phyloP scores from a whole-genome alignment of 208 protist genomes.

The Acanthamoeba royreba region DNA sequence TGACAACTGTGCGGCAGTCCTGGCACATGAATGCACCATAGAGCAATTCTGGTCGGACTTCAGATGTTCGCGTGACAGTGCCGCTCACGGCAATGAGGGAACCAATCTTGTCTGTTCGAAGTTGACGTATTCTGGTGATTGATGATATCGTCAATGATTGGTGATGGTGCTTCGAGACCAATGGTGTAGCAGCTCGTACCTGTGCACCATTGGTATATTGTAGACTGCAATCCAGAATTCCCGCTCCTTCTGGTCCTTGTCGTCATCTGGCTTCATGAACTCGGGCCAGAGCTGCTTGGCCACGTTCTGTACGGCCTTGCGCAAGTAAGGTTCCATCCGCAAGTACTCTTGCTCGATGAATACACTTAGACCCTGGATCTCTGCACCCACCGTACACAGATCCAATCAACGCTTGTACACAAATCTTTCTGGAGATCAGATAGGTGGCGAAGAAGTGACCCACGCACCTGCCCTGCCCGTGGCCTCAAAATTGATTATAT shows the following conservation, averaged over 20 bases:
- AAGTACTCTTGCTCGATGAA: conserved; percentile 41
- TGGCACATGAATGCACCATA: conserved; percentile 94
- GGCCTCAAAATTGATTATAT: conserved; percentile 26
- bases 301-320: conserved; percentile 48
- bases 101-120: conserved; percentile 91
- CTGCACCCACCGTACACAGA: background rate
- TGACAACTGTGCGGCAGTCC: conserved; percentile 88
- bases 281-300: background rate
- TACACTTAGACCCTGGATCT: background rate
- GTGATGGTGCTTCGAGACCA: background rate
- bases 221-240: conserved; percentile 45
- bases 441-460: background rate
- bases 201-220: background rate
- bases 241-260: background rate
- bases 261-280: background rate
- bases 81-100: conserved; percentile 92
- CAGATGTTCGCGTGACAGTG: conserved; percentile 97
- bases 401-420: background rate
- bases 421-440: background rate
- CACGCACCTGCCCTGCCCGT: background rate
- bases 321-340: conserved; percentile 25
- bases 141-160: background rate
- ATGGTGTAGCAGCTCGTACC: background rate
- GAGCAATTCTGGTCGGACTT: conserved; percentile 96
- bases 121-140: conserved; percentile 88